phyloP scores from a whole-genome alignment of 2,329 filamentous ascomycete species.

The Metarhizium humberi region DNA sequence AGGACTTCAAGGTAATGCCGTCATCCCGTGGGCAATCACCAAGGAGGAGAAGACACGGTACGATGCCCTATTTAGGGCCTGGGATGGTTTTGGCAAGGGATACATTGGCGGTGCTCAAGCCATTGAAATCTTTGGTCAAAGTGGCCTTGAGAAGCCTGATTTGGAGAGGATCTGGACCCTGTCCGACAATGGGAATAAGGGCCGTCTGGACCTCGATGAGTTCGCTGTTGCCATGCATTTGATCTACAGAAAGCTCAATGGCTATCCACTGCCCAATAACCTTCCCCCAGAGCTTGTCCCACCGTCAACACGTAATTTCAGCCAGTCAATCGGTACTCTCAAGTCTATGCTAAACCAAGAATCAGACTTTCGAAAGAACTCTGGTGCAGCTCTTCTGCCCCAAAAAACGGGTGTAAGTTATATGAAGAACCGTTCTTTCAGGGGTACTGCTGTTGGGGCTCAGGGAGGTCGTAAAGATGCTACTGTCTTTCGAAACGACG shows the following conservation, averaged over 20 bases:
- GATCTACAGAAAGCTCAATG: slow-evolving; percentile 95
- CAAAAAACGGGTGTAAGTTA: slow-evolving; percentile 98
- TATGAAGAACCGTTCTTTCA: slow-evolving; percentile 90
- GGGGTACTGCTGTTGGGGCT: slow-evolving; percentile 48
- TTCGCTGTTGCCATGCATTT: slow-evolving; percentile 98
- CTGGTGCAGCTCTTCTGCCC: slow-evolving; percentile 81
- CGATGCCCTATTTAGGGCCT: slow-evolving; percentile 87
- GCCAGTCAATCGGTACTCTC: slow-evolving; percentile 84
- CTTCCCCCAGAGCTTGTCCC: slow-evolving; percentile 89
- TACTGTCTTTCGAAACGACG: slow-evolving; percentile 94
- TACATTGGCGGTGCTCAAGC: slow-evolving; percentile 87
- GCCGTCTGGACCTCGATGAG: slow-evolving; percentile 88
- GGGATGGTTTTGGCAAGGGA: slow-evolving; percentile 91
- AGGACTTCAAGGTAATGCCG: slow-evolving; percentile 85
- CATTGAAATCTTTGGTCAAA: slow-evolving; percentile 95
- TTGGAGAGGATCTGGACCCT: slow-evolving; percentile 92
- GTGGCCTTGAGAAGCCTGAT: slow-evolving; percentile 82
- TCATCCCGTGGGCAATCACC: slow-evolving; percentile 96
- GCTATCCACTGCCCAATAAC: slow-evolving; percentile 80
- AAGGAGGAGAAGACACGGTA: slow-evolving; percentile 98
- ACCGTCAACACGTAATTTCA: slow-evolving; percentile 88
- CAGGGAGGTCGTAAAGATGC: slow-evolving; percentile 73
- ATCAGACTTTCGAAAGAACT: slow-evolving; percentile 80
- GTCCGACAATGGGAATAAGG: slow-evolving; percentile 88
- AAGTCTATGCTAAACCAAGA: slow-evolving; percentile 85